A percentile compares a stretch with the other conserved stretches of the same genome.
Evolutionary conservation across 2,329 filamentous ascomycete species (phyloP).

Genomic region (Alternaria ethzedia): DNA sequence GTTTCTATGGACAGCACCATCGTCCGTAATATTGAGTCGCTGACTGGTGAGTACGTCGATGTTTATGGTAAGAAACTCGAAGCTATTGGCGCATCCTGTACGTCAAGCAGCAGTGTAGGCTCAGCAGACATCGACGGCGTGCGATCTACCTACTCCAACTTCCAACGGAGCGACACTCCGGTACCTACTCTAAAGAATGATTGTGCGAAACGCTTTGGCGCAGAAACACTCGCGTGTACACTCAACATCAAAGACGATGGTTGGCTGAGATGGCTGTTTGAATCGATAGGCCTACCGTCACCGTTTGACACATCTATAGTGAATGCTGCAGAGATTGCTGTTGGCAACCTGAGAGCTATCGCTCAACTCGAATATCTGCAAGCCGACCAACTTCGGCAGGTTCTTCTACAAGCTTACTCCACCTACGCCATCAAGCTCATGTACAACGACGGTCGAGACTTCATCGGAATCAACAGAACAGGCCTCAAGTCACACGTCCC

Average conservation of each 20-base stretch:
- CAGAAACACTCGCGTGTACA: neutral
- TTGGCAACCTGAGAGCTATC: neutral
- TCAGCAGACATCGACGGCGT: neutral
- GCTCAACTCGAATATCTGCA: neutral
- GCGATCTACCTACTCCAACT: neutral
- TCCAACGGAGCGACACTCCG: neutral
- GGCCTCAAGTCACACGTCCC: neutral
- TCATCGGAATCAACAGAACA: neutral
- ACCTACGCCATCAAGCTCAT: neutral
- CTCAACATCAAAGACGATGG: neutral
- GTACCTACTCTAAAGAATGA: accelerated
- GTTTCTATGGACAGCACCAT: no score
- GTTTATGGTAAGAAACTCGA: accelerated
- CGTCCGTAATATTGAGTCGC: neutral
- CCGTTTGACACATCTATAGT: neutral
- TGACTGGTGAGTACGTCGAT: neutral
- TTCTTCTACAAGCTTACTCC: neutral
- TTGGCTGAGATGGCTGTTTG: neutral
- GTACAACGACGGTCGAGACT: neutral
- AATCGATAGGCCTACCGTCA: neutral
- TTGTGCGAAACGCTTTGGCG: neutral
- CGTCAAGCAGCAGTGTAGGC: neutral
- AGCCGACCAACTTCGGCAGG: neutral
- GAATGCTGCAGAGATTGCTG: no score
- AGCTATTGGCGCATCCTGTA: neutral